Evolutionary conservation across 2,329 filamentous ascomycete species (phyloP), one percentile per base, ranked within the genome.

Genomic region (Aspergillus ruber): DNA sequence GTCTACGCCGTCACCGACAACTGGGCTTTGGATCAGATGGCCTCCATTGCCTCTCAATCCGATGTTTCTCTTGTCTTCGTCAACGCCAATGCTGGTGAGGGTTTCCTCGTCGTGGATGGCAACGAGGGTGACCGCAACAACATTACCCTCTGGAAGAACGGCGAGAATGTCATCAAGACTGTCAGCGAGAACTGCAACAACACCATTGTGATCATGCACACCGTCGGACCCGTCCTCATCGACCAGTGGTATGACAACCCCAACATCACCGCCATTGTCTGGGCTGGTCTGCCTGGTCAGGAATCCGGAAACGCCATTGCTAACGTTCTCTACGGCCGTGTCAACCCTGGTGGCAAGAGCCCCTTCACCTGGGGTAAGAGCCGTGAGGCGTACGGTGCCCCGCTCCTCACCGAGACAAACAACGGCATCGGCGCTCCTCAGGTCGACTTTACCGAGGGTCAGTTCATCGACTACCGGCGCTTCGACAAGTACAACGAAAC

Each of bases 61-160:
- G 71, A 71, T 44, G 74, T 77, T 20, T 73, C 79, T 18, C 79
- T 98, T 38, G 90, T 96, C 9, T 97, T 97, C 59, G 90, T 88
- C 61, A 95, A 95, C 56, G 84, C 90, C 12, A 79, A 90, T 63
- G 81, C 85, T 3, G 91, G 91, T 45, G 93, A 97, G 70, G 90
- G 88, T 5, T 96, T 81, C 71, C 89, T 97, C 61, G 78, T 72
- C 23, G 80, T 94, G 1, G 91, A 90, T 53, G 85, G 82, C 46
- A 96, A 96, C 65, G 74, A 78, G 50, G 93, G 93, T 49, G 91
- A 97, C 67, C 85, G 93, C 45, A 90, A 90, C 61, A 96, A 98
- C 70, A 76, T 98, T 33, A 95, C 90, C 0, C 75, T 95, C 0
- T 97, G 91, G 91, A 77, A 84, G 50, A 79, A 83, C 49, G 90